Conservation (phyloP, 176 grass and related monocot genomes). For the Aegilops speltoides region DNA sequence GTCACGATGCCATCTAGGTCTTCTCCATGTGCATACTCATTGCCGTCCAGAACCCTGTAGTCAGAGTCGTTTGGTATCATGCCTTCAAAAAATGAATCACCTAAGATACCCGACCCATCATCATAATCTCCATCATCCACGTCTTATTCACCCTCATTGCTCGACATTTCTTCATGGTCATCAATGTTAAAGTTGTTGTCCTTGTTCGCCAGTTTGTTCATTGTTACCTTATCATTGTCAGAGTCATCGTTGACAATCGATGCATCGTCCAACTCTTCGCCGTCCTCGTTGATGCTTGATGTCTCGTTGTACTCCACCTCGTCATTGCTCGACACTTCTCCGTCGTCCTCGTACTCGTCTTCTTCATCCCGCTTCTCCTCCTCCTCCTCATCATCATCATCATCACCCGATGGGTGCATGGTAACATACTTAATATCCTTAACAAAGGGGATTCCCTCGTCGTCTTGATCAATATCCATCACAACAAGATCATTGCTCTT, state of each 20-base stretch:
- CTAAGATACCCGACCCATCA: not conserved
- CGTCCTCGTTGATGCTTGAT: not conserved
- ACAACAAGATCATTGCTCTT: not conserved
- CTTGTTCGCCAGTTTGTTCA: not conserved
- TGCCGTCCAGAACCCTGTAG: too few species aligned
- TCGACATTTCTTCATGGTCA: not conserved
- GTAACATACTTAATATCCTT: not conserved
- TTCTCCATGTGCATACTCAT: too few species aligned
- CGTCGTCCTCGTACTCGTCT: not conserved
- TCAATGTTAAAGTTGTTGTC: not conserved
- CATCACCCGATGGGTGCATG: not conserved
- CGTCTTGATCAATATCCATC: not conserved
- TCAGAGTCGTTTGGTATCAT: too few species aligned
- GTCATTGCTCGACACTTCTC: not conserved
- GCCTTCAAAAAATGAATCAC: too few species aligned
- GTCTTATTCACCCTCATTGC: not conserved
- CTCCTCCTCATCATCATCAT: not conserved
- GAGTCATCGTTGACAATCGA: not conserved
- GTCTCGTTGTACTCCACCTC: not conserved
- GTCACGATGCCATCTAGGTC: not conserved
- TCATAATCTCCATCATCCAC: not conserved
- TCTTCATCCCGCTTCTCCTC: not conserved
- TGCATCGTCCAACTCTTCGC: not conserved
- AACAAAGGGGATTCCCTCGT: not conserved
- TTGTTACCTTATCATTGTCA: not conserved